A percentile compares a stretch with the other conserved stretches of the same genome.
Evolutionary conservation across 139 green algal species (phyloP).

Genomic region (Edaphochlamys debaryana): DNA sequence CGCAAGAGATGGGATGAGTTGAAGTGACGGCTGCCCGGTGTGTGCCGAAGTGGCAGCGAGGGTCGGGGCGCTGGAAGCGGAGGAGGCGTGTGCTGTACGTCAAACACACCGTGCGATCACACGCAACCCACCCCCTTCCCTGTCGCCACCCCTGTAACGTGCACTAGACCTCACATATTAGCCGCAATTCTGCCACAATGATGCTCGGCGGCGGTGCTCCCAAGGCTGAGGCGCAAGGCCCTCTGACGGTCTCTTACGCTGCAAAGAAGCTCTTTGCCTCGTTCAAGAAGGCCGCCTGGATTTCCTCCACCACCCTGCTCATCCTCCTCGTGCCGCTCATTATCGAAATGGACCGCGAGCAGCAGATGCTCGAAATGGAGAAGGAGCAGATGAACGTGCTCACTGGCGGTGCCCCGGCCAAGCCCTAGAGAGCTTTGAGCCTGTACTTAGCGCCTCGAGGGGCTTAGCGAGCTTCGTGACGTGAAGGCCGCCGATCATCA

Average conservation of each 20-base stretch:
- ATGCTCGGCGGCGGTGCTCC: slow-evolving; percentile 17
- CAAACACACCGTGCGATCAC: too few species aligned
- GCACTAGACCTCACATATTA: background rate
- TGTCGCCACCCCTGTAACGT: too few species aligned
- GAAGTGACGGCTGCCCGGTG: too few species aligned
- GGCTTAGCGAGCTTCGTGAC: too few species aligned
- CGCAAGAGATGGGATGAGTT: too few species aligned
- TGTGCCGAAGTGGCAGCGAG: too few species aligned
- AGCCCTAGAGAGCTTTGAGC: slow-evolving; percentile 37
- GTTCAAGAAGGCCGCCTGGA: slow-evolving; percentile 94
- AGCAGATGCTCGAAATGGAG: slow-evolving; percentile 88
- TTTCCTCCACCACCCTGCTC: slow-evolving; percentile 86
- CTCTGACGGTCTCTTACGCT: slow-evolving; percentile 44
- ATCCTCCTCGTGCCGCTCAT: slow-evolving; percentile 94
- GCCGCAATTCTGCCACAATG: background rate
- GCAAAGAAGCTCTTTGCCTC: slow-evolving; percentile 63
- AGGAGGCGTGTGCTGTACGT: too few species aligned
- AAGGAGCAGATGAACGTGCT: slow-evolving; percentile 80
- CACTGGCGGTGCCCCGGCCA: slow-evolving; percentile 41
- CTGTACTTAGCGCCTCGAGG: too few species aligned
- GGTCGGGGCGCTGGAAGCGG: too few species aligned
- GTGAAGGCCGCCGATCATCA: too few species aligned
- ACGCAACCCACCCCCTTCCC: too few species aligned
- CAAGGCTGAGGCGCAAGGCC: slow-evolving; percentile 19
- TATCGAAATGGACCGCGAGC: slow-evolving; percentile 97